Conservation (phyloP, 495 filamentous ascomycete genomes). For the Annulohypoxylon bovei region DNA sequence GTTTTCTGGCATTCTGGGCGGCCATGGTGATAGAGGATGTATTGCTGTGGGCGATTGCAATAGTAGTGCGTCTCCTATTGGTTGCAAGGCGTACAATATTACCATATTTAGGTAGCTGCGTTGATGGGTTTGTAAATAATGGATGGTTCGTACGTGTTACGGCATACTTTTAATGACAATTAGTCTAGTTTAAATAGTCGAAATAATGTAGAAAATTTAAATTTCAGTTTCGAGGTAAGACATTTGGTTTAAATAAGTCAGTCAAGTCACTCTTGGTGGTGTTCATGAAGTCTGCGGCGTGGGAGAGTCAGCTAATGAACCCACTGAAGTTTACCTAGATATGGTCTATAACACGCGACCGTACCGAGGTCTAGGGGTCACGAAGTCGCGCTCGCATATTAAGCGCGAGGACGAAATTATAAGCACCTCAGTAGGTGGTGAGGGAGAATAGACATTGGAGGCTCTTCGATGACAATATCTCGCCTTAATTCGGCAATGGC, state of each 20-base stretch:
- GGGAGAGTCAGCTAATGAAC: background rate
- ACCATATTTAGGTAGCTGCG: background rate
- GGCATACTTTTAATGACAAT: too few species aligned
- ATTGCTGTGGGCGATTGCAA: background rate
- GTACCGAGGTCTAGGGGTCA: background rate
- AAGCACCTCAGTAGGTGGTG: background rate
- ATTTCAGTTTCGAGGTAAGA: background rate
- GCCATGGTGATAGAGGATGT: constrained; percentile 22
- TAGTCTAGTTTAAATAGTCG: background rate
- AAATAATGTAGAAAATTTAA: background rate
- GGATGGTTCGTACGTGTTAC: too few species aligned
- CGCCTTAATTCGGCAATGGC: constrained; percentile 4
- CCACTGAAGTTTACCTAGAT: background rate
- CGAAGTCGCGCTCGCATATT: background rate
- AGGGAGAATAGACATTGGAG: background rate
- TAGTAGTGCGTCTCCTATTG: background rate
- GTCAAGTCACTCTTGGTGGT: background rate
- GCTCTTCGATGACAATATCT: background rate
- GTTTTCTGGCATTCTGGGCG: constrained; percentile 3
- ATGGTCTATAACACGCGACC: background rate
- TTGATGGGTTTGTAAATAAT: background rate
- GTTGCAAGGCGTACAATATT: background rate
- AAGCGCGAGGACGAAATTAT: constrained; percentile 12
- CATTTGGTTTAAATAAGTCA: background rate
- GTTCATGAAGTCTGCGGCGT: background rate